Percentiles rank a stretch among this genome's conserved stretches.
These are phyloP conservation scores for Hortaea werneckii DNA, from an alignment of 2,329 filamentous ascomycete species.

Conservation along the genomic window DNA sequence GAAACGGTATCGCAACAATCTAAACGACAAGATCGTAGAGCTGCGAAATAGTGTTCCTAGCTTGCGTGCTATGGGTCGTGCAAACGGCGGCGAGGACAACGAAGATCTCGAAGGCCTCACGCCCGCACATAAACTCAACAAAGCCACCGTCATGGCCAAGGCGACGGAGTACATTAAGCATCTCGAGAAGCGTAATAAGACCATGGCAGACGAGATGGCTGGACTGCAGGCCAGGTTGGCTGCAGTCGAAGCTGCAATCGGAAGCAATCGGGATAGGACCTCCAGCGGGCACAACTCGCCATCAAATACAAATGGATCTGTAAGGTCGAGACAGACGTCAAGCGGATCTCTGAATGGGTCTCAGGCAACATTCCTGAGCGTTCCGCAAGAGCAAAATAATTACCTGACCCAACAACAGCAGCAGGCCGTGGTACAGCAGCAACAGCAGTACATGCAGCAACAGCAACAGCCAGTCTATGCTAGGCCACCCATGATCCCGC, in stretches of 20 bases:
- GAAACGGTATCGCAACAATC: constrained; percentile 88
- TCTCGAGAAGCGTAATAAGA: constrained; percentile 79
- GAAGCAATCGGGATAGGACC: constrained; percentile 16
- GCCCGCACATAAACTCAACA: constrained; percentile 89
- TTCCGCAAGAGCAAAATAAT: constrained; percentile 15
- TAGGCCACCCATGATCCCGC: constrained; percentile 21
- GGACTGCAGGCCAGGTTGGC: constrained; percentile 65
- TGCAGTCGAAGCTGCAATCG: constrained; percentile 58
- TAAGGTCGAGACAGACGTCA: constrained; percentile 18
- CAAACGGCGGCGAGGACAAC: constrained; percentile 58
- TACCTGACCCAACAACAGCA: constrained; percentile 19
- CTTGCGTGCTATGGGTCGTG: constrained; percentile 66
- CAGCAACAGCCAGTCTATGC: constrained; percentile 23
- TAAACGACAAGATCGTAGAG: constrained; percentile 94
- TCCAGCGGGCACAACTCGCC: constrained; percentile 13
- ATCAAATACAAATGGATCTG: constrained; percentile 8
- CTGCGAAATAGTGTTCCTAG: constrained; percentile 86
- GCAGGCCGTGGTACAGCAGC: constrained; percentile 19
- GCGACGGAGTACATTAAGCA: constrained; percentile 94
- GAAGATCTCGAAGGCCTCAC: constrained; percentile 60
- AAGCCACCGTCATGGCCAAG: constrained; percentile 91
- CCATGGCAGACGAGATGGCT: constrained; percentile 69
- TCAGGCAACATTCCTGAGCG: constrained; percentile 16
- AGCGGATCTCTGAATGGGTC: constrained; percentile 15
- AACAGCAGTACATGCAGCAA: constrained; percentile 25